Base-by-base conservation (phyloP, 805 yeast species). In the Kodamaea neixiangensis region DNA sequence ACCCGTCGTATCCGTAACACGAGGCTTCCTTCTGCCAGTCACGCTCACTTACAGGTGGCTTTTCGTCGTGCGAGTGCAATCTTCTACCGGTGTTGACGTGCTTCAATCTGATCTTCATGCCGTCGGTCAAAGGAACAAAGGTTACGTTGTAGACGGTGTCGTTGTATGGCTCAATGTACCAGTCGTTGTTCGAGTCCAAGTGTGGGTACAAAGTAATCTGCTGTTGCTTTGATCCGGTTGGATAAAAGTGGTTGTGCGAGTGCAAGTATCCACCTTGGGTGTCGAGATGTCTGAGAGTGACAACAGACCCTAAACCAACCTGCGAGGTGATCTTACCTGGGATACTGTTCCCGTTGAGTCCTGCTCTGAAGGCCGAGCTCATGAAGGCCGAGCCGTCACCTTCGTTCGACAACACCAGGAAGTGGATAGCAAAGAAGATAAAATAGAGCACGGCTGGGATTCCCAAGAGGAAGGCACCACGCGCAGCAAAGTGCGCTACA, bases 1-100 rank as follows among this genome's bases (percentile, higher is more conserved):
- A 88, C 3, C 88, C 90, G 41, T 83, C 85, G 60, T 64, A 84
- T 18, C 96, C 96, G 65, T 88, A 88, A 69, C 85, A 77, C 3
- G 90, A 79, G 15, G 78, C 89, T 72, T 88, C 96, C 67, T 85
- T 86, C 71, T 86, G 92, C 94, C 94, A 88, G 61, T 88, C 96
- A 52, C 77, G 72, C 63, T 82, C 86, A 51, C 86, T 75, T 15
- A 87, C 89, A 14, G 93, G 89, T 20, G 92, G 84, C 67, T 87
- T 85, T 60, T 86, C 85, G 65, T 88, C 94, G 64, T 88, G 96
- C 7, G 94, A 83, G 68, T 88, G 96, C 63, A 88, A 76, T 75
- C 94, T 81, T 64, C 87, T 72, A 46, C 76, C 74, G 19, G 91
- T 79, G 46, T 64, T 59, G 10, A 69, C 63, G 66, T 88, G 96